phyloP scores from a whole-genome alignment of 768 basidiomycete genomes.

The Calocybe indica region DNA sequence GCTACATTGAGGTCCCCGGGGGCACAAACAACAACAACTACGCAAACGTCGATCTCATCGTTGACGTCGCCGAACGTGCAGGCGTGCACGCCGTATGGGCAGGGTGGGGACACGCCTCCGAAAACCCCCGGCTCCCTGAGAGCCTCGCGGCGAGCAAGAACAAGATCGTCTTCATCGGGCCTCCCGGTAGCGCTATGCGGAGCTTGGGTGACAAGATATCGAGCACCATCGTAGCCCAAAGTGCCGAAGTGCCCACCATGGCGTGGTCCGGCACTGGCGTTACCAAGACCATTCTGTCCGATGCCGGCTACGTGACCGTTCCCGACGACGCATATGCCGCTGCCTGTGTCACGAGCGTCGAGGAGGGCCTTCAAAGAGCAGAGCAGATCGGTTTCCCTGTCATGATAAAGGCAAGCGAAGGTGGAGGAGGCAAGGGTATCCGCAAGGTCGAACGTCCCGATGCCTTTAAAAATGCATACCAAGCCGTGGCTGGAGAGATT shows the following conservation, averaged over 20 bases:
- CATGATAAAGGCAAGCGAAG: conserved; percentile 99
- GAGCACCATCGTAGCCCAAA: conserved; percentile 97
- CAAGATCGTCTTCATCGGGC: conserved; percentile 99
- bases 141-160: conserved; percentile 86
- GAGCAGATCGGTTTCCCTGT: conserved; percentile 93
- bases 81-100: conserved; percentile 99
- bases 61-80: conserved; percentile 94
- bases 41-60: conserved; percentile 98
- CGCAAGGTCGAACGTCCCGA: conserved; percentile 86
- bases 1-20: conserved; percentile 97
- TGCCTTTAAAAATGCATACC: conserved; percentile 89
- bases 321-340: conserved; percentile 81
- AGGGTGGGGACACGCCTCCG: conserved; percentile 99
- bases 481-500: conserved; percentile 93
- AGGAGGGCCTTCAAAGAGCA: conserved; percentile 79
- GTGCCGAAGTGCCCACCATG: conserved; percentile 96
- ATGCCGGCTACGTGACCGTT: conserved; percentile 90
- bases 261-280: conserved; percentile 98
- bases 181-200: conserved; percentile 97
- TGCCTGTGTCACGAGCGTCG: conserved; percentile 85
- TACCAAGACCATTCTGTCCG: conserved; percentile 75
- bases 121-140: conserved; percentile 96
- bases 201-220: conserved; percentile 99
- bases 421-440: conserved; percentile 99
- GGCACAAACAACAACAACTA: conserved; percentile 99